Percentiles rank a stretch among this genome's conserved stretches.
Conservation (phyloP, 1,284 basidiomycete genomes). For the Austroboletus olivaceoglutinosus region DNA sequence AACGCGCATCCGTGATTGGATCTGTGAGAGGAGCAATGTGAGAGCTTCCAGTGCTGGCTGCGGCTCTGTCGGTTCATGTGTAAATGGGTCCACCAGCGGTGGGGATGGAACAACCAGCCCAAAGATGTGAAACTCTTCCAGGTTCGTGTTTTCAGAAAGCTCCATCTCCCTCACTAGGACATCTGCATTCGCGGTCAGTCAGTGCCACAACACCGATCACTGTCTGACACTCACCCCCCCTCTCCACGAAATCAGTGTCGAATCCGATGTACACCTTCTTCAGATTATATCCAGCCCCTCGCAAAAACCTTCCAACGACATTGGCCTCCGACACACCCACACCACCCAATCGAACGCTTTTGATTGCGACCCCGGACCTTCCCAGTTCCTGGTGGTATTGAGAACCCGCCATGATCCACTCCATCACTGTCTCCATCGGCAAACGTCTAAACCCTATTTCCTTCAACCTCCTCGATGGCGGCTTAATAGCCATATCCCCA, state of each 20-base stretch:
- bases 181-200: conserved; percentile 20
- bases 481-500: conserved; percentile 10
- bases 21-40: conserved; percentile 27
- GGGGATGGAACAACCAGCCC: conserved; percentile 34
- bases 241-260: conserved; percentile 30
- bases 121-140: conserved; percentile 34
- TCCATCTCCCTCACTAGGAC: conserved; percentile 27
- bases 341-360: conserved; percentile 30
- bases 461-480: conserved; percentile 21
- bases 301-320: conserved; percentile 27
- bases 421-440: conserved; percentile 23
- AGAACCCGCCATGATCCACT: conserved; percentile 27
- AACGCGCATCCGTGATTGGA: conserved; percentile 30
- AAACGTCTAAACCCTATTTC: conserved; percentile 29
- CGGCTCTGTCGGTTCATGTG: conserved; percentile 7
- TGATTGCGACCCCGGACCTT: conserved; percentile 10
- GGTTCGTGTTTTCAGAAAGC: conserved; percentile 22
- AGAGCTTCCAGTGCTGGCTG: conserved; percentile 20
- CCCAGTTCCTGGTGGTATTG: conserved; percentile 10
- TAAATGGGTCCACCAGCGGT: conserved; percentile 25
- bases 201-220: not conserved
- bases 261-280: conserved; percentile 32
- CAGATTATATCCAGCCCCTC: conserved; percentile 17
- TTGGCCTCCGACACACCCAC: conserved; percentile 27
- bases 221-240: conserved; percentile 26